These are phyloP conservation scores for Tricholoma saponaceum DNA, from an alignment of 768 basidiomycete genomes.

Conservation along the genomic window DNA sequence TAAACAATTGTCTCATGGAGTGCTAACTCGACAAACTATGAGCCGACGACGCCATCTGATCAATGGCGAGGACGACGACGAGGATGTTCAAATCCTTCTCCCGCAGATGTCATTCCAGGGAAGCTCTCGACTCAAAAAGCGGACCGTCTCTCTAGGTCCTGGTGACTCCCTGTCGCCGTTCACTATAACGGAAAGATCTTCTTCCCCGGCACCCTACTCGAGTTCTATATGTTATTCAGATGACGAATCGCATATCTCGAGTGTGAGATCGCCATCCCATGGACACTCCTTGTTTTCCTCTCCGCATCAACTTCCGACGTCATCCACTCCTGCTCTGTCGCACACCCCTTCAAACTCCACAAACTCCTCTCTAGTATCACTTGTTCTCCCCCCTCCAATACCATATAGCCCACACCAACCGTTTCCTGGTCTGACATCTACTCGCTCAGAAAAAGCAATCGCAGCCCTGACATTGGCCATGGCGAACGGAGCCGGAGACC, in stretches of 20 bases:
- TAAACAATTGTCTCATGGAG: constrained; percentile 31
- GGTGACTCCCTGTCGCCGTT: constrained; percentile 1
- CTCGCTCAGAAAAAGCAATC: constrained; percentile 54
- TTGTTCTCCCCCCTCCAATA: constrained; percentile 23
- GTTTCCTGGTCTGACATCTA: constrained; percentile 25
- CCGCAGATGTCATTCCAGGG: constrained; percentile 16
- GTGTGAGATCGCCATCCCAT: constrained; percentile 4
- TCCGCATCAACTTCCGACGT: constrained; percentile 10
- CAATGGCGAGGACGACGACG: constrained; percentile 43
- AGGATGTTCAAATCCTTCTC: constrained; percentile 53
- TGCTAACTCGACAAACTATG: constrained; percentile 10
- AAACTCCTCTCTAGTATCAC: constrained; percentile 37
- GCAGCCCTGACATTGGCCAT: constrained; percentile 56
- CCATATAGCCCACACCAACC: constrained; percentile 4
- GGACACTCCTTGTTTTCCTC: constrained; percentile 3
- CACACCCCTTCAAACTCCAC: constrained; percentile 31
- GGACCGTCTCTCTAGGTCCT: constrained; percentile 39
- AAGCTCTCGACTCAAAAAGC: constrained; percentile 26
- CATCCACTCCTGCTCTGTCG: constrained; percentile 29
- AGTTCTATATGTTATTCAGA: constrained; percentile 26
- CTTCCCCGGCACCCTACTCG: constrained; percentile 26
- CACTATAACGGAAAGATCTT: constrained; percentile 20
- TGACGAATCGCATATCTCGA: constrained; percentile 23
- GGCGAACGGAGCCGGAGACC: constrained; percentile 59
- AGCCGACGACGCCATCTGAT: constrained; percentile 13